Conservation (phyloP, 2,329 filamentous ascomycete genomes). For the Scedosporium dehoogii region DNA sequence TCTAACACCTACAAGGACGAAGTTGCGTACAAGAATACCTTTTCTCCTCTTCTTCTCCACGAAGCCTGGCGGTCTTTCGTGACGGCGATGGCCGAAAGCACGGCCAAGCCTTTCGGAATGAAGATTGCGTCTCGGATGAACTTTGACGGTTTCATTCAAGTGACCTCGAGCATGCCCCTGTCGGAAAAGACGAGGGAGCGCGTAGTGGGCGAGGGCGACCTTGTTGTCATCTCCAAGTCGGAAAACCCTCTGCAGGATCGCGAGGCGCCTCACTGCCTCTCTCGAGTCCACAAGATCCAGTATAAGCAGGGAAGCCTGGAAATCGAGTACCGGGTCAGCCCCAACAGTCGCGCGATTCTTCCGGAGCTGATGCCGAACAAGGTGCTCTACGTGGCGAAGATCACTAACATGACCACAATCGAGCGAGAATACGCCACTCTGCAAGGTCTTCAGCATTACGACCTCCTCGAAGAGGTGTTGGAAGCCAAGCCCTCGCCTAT, state of each 20-base stretch:
- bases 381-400: constrained; percentile 65
- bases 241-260: constrained; percentile 58
- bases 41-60: constrained; percentile 79
- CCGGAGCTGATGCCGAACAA: constrained; percentile 57
- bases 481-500: constrained; percentile 84
- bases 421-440: constrained; percentile 92
- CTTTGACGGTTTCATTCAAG: constrained; percentile 87
- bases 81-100: constrained; percentile 78
- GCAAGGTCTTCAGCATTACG: constrained; percentile 87
- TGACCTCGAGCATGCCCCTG: constrained; percentile 72
- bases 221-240: constrained; percentile 73
- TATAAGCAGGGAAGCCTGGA: constrained; percentile 76
- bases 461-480: constrained; percentile 86
- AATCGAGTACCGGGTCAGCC: constrained; percentile 74
- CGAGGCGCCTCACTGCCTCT: constrained; percentile 69
- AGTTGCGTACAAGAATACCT: constrained; percentile 74
- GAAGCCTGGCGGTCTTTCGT: constrained; percentile 96
- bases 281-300: constrained; percentile 69
- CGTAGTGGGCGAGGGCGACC: constrained; percentile 71
- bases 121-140: constrained; percentile 80
- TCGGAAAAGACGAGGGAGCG: constrained; percentile 48
- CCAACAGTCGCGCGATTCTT: constrained; percentile 50
- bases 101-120: constrained; percentile 71
- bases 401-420: constrained; percentile 87
- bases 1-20: constrained; percentile 69